Base-by-base conservation (phyloP, 306 rosid species). In the Castanea mollissima region DNA sequence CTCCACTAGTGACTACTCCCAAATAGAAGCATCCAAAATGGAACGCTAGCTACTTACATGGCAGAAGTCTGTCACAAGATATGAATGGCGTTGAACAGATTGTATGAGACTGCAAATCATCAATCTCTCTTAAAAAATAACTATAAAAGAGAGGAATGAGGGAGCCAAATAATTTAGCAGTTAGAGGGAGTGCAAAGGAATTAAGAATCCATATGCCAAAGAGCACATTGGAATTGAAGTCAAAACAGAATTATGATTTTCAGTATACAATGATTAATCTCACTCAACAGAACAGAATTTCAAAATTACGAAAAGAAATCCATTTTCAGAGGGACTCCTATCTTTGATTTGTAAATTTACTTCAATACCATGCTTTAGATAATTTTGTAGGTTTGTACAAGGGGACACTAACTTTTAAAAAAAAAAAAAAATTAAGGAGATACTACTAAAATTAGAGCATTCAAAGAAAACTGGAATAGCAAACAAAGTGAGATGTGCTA, bases 401-500 rank as follows among this genome's bases (percentile, higher is more conserved):
- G 68, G 68, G 27, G 6, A 58, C 21, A 6, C 21, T 3, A 21
- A 3, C 10, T 2, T 58, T 58, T 8, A n/a, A n/a, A n/a, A n/a
- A n/a, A n/a, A 6, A 20, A 9, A 18, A 57, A 57, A 57, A 20
- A 6, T 9, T 21, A 20, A 20, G 64, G 64, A 58, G 16, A 21
- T 58, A 58, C 64, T 13, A 1, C 25, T n/a, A n/a, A 76, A 78
- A 57, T 69, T 51, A 29, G 5, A 52, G 31, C 67, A 57, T 63
- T 38, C 16, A 60, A 74, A 78, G 81, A 67, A 77, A 75, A 58
- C 25, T 51, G 70, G 57, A 67, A 57, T 51, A 65, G 15, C 52
- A 32, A 65, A 73, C 44, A 77, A 35, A 31, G 70, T 73, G 46
- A 69, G 65, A 78, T 75, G 55, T 55, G 72, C 34, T 32, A 76